Percentiles rank a stretch among this genome's conserved stretches.
phyloP scores from a whole-genome alignment of 208 protist genomes.

The Leishmania gerbilli region DNA sequence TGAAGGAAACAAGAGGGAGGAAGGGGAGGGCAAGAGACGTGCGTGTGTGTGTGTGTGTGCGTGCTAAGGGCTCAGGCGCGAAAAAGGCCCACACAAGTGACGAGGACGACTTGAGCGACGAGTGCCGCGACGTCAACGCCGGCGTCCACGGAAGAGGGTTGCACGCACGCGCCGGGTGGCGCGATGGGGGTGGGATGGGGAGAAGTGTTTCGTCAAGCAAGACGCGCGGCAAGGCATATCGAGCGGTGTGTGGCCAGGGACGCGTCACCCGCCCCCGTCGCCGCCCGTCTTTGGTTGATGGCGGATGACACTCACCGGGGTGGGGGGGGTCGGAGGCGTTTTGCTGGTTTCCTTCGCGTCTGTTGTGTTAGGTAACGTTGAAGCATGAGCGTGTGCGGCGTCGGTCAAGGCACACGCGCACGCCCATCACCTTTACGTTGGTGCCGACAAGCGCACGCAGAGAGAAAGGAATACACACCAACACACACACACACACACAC shows the following conservation, averaged over 20 bases:
- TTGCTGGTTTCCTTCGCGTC: background rate
- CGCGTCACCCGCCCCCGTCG: too few species aligned
- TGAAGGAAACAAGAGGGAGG: background rate
- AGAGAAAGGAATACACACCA: background rate
- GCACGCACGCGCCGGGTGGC: background rate
- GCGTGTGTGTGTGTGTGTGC: background rate
- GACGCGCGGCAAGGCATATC: background rate
- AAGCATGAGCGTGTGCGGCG: background rate
- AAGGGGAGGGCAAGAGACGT: background rate
- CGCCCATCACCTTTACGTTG: too few species aligned
- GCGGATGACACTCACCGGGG: too few species aligned
- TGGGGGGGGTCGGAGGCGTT: background rate
- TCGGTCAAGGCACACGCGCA: background rate
- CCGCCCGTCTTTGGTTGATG: too few species aligned
- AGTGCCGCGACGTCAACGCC: background rate
- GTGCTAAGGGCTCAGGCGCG: background rate
- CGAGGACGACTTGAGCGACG: too few species aligned
- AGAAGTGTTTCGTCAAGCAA: background rate
- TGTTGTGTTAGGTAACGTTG: background rate
- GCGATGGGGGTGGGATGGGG: background rate
- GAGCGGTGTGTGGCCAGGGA: too few species aligned
- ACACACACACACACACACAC: background rate
- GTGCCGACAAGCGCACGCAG: background rate
- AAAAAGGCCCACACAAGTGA: background rate
- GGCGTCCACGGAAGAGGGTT: background rate